Base-by-base conservation (phyloP, 2,329 filamentous ascomycete genomes). In the Colletotrichum chlorophyti region DNA sequence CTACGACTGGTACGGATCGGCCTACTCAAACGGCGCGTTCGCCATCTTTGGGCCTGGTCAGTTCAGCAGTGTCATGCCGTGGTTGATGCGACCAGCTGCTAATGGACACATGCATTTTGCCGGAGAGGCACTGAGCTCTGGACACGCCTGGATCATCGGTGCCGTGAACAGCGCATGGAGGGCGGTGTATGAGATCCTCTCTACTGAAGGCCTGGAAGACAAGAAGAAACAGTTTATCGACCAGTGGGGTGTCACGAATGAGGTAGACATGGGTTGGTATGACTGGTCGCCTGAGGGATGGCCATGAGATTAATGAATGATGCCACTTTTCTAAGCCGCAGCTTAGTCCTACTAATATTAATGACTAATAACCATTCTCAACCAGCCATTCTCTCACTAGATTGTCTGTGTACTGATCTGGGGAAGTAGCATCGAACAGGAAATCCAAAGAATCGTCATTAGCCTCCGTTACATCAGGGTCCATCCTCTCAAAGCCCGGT, bases 151-250 rank as follows among this genome's bases (percentile, higher is more conserved):
- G 66, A 66, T 68, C 32, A 64, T 66, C 17, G 65, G 65, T 3
- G 66, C 66, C 26, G 58, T 66, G n/a, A 66, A 68, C 40, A 64
- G 63, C 19, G 66, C 65, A 1, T 68, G 62, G 52, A 58, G 65
- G 40, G 60, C 58, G 10, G 65, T 68, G 26, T 52, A 46, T 29
- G 64, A 65, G 49, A 60, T 65, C 1, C 45, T 66, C 8, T 45
- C 47, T 19, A 62, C 54, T 6, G 63, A 65, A 49, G 62, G 54
- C 12, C 23, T 65, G 45, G 49, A 62, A n/a, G 60, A 64, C 12
- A 62, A 64, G 57, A 58, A 60, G 45, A 51, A 55, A 23, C 24
- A 63, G 40, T 61, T 66, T 14, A 35, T 65, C 10, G 45, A 62
- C 6, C 55, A 50, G 58, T 67, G 65, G 62, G 55, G 46, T 4